Evolutionary conservation across 1,284 basidiomycete species (phyloP), one percentile per base, ranked within the genome.

Genomic region (Cryptococcus sp.): DNA sequence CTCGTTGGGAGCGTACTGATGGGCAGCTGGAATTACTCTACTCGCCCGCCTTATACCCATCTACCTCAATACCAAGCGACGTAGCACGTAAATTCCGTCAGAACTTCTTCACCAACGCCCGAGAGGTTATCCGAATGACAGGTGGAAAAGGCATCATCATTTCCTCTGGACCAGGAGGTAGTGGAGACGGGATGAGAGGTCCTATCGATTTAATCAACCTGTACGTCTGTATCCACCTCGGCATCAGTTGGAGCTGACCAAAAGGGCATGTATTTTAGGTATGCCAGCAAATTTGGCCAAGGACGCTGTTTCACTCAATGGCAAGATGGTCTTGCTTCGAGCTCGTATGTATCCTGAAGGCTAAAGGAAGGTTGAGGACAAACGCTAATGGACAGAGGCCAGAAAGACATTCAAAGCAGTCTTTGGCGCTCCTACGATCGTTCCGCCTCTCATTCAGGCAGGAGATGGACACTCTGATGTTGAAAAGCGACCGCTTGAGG

Each of bases 261-360:
- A n/a, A 7, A 43, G 41, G 19, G 41, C 21, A 14, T 21, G 41
- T 21, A 19, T 73, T 39, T 57, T 76, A 41, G 74, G 74, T 4
- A 67, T 76, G 56, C 71, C 73, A 11, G 69, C 73, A n/a, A 76
- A 76, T 57, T 56, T 75, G 7, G 72, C 74, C 4, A 74, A 70
- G 53, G 71, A 75, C 40, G 63, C 72, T 9, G 53, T 76, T 13
- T 61, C 62, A 3, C 52, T 56, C 5, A 70, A 66, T 21, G 66
- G 70, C 3, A 69, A 68, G 47, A 56, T 53, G 45, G 69, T 75
- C 2, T 50, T 76, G n/a, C 63, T 75, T 11, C 62, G 66, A 56
- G 70, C 74, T 22, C 74, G 74, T 76, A 50, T 58, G 74, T 69
- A 2, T 28, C 13, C 22, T 10, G 23, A 5, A 28, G n/a, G n/a